phyloP scores from a whole-genome alignment of 768 basidiomycete genomes.

The Rhizopogon vesiculosus region DNA sequence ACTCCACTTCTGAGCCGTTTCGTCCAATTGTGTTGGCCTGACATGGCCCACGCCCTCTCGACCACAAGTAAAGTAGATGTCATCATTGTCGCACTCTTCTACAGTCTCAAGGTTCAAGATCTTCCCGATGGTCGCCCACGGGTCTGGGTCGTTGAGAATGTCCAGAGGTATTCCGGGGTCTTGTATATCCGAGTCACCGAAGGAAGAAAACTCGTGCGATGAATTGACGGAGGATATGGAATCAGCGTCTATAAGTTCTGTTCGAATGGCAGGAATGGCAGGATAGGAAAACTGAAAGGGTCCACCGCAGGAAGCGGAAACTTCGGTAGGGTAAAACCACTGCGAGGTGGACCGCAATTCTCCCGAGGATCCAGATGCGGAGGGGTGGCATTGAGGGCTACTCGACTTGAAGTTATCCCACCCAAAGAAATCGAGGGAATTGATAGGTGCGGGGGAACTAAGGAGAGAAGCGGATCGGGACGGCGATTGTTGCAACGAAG shows the following conservation, averaged over 20 bases:
- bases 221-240: neutral
- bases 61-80: constrained; percentile 14
- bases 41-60: constrained; percentile 24
- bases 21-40: neutral
- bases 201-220: neutral
- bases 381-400: neutral
- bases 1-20: neutral
- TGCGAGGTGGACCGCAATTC: neutral
- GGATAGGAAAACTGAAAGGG: too few relatives aligned
- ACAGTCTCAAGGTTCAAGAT: constrained; percentile 14
- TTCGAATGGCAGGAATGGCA: neutral
- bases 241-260: neutral
- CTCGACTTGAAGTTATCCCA: neutral
- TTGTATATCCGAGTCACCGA: neutral
- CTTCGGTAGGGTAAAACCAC: neutral
- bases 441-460: neutral
- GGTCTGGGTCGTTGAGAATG: constrained; percentile 26
- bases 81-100: neutral
- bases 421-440: neutral
- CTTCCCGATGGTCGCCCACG: constrained; percentile 26
- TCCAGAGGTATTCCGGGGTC: constrained; percentile 11
- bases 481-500: neutral
- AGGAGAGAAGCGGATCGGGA: neutral
- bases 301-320: neutral
- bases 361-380: neutral